phyloP scores from a whole-genome alignment of 2,329 filamentous ascomycete genomes.

The Bimuria novae-zelandiae region DNA sequence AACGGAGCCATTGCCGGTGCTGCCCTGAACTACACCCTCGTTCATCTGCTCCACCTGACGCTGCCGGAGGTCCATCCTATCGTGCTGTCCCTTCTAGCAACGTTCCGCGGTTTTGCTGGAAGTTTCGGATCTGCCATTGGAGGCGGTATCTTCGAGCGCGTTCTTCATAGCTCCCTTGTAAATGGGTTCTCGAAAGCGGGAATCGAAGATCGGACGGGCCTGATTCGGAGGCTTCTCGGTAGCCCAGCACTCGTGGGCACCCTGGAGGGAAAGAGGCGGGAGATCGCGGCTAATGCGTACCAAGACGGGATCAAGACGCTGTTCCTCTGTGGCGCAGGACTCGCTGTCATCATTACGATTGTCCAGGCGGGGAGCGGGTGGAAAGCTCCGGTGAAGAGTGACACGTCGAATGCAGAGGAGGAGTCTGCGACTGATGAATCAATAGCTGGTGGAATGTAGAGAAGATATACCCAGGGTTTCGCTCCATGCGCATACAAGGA shows the following conservation, averaged over 20 bases:
- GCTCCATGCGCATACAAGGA: not conserved
- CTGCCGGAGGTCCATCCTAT: conserved; percentile 71
- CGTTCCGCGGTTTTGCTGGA: conserved; percentile 80
- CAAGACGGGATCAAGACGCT: conserved; percentile 58
- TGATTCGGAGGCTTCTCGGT: conserved; percentile 62
- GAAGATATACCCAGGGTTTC: not conserved
- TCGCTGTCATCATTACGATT: conserved; percentile 55
- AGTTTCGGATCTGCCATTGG: conserved; percentile 81
- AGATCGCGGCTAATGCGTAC: conserved; percentile 60
- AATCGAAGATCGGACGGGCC: conserved; percentile 44
- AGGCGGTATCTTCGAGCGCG: conserved; percentile 73
- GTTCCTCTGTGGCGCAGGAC: conserved; percentile 56
- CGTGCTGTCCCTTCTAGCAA: conserved; percentile 74
- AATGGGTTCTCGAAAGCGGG: conserved; percentile 59
- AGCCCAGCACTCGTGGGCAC: conserved; percentile 60
- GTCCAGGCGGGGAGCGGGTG: conserved; percentile 65
- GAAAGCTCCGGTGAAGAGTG: conserved; percentile 44
- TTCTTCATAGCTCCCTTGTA: conserved; percentile 61
- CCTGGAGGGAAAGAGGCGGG: conserved; percentile 55
- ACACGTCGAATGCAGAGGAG: conserved; percentile 22
- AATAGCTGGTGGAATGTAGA: conserved; percentile 24
- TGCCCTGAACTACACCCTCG: conserved; percentile 78
- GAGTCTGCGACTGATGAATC: conserved; percentile 29
- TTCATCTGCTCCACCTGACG: conserved; percentile 77
- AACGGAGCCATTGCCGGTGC: conserved; percentile 77